phyloP scores from a whole-genome alignment of 345 rosid species.

The Hibiscus tridactylites region DNA sequence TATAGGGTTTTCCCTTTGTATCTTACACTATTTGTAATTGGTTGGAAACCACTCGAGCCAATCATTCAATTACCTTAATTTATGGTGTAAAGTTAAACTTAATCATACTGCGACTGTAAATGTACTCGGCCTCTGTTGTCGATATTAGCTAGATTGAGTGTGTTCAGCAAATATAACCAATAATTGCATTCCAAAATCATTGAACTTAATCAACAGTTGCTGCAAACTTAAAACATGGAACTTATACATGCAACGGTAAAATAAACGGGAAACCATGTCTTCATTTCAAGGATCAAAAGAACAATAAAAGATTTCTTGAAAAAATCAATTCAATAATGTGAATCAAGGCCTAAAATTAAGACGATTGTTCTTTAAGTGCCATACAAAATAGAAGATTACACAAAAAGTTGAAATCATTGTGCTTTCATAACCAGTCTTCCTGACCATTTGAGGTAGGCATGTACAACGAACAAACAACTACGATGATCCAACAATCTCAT shows the following conservation, averaged over 20 bases:
- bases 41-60: not conserved
- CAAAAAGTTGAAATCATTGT: not conserved
- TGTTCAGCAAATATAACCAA: too few relatives aligned
- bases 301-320: not conserved
- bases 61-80: not conserved
- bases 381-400: not conserved
- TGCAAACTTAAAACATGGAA: too few relatives aligned
- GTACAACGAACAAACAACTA: not conserved
- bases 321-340: not conserved
- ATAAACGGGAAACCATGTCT: not conserved
- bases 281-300: not conserved
- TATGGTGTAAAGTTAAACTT: too few relatives aligned
- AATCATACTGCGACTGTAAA: too few relatives aligned
- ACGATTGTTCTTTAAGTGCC: not conserved
- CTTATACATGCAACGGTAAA: not conserved
- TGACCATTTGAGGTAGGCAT: not conserved
- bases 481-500: conserved; percentile 9
- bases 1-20: not conserved
- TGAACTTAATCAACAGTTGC: too few relatives aligned
- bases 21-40: not conserved
- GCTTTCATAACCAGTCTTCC: not conserved
- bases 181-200: too few relatives aligned
- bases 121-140: too few relatives aligned
- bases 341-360: not conserved
- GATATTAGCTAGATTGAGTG: too few relatives aligned